Base-by-base conservation (phyloP, 805 yeast species). In the Komagataella ulmi region DNA sequence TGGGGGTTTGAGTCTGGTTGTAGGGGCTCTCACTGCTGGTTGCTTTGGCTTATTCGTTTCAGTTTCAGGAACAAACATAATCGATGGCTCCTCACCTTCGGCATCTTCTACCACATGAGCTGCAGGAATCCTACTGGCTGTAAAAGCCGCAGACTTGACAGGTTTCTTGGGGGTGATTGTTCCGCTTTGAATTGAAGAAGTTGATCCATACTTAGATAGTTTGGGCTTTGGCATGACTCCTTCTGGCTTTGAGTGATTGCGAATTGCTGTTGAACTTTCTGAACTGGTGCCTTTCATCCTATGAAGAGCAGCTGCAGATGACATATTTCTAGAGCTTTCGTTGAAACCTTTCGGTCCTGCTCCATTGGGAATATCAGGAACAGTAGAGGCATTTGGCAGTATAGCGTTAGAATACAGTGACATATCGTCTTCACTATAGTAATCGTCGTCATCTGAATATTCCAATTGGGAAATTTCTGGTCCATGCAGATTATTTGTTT, bases 111-210 rank as follows among this genome's bases (percentile, higher is more conserved):
- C 66, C 1, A 85, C 74, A 54, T 74, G 79, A 0, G 91, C 78
- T 54, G 78, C 74, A 1, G 93, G 93, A 49, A 85, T 73, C 49
- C 84, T 81, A 46, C 80, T 83, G 2, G 91, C 83, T 43, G 85
- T 79, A 57, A 86, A 82, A 7, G 21, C 24, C 3, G 47, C 30
- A 14, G 21, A 19, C 18, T 21, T 21, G 12, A 24, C 18, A 6
- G 24, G 21, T 18, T 24, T 45, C n/a, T 45, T 45, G n/a, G 47
- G 47, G 6, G 21, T 45, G 12, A 14, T 18, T 45, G 17, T 45
- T 21, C 47, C 47, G 8, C 40, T 30, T n/a, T 17, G 47, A 14
- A 45, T 14, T 6, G 30, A 19, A 12, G 24, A 18, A 7, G 21
- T 45, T n/a, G 47, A 45, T 14, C 47, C 47, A 21, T 45, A n/a